Conservation (phyloP, 2,329 filamentous ascomycete genomes). For the Aspergillus phoenicis region DNA sequence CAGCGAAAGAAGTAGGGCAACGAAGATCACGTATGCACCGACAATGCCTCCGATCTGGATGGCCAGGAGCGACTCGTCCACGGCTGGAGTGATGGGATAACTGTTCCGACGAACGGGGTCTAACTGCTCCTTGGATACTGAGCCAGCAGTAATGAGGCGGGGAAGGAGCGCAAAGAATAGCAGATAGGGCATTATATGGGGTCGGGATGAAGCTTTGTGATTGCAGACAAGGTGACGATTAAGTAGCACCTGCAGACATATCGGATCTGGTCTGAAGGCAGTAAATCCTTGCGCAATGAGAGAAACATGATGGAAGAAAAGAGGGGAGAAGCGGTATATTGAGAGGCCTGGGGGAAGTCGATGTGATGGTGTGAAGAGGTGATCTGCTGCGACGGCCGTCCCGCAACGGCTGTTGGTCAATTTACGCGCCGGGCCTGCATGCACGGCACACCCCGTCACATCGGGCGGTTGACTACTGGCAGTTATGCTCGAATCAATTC, state of each 20-base stretch:
- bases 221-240: conserved; percentile 18
- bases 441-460: conserved; percentile 1
- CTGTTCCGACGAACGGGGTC: conserved; percentile 6
- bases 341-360: conserved; percentile 21
- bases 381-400: conserved; percentile 1
- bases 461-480: conserved; percentile 11
- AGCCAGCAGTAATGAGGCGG: conserved; percentile 17
- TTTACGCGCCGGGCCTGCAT: conserved; percentile 33
- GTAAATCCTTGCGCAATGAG: conserved; percentile 33
- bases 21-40: conserved; percentile 76
- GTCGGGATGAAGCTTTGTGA: conserved; percentile 1
- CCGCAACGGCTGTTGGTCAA: conserved; percentile 29
- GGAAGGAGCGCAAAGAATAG: conserved; percentile 13
- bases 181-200: conserved; percentile 18
- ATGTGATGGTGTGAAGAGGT: conserved; percentile 32
- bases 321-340: conserved; percentile 22
- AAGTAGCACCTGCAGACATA: conserved; percentile 25
- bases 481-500: background rate
- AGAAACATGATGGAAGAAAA: conserved; percentile 23
- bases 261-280: conserved; percentile 24
- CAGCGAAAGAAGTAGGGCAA: conserved; percentile 71
- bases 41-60: conserved; percentile 82
- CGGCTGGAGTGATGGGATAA: conserved; percentile 37
- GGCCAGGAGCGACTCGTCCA: conserved; percentile 69
- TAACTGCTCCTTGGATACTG: conserved; percentile 16